Base-by-base conservation (phyloP, 257 asterid genomes). In the Cordia subcordata region DNA sequence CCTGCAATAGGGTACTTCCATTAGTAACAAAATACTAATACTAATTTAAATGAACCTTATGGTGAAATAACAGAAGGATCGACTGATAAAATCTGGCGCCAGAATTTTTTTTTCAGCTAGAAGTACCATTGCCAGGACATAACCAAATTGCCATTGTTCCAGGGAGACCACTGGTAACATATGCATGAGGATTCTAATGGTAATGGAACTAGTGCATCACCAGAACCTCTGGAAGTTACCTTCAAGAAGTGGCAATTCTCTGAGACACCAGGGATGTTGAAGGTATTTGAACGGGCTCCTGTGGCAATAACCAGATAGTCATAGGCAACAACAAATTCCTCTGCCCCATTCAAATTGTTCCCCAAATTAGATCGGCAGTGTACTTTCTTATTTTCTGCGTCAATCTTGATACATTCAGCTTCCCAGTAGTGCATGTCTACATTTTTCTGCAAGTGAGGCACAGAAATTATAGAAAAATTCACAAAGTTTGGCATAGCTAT, bases 221-320 rank as follows among this genome's bases (percentile, higher is more conserved):
- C 35, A 40, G 52, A 22, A 42, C 53, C n/a, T 32, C 23, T 15
- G 62, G 57, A 56, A 65, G 51, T 74, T 70, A 86, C 96, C 95
- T 92, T 92, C 77, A 92, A 72, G 85, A 92, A 92, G 70, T 72
- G 90, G 55, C 95, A 86, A 75, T 92, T 75, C 74, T 92, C 96
- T 10, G 86, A 94, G 58, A 92, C 96, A 44, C 99, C 99, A 66
- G 99, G 99, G 72, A 86, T 86, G 78, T 88, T 92, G 58, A 92
- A 92, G 53, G 99, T 92, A 71, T 84, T 92, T 71, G 90, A 55
- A 51, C 96, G 99, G 46, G 99, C 99, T 47, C 99, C 99, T 40
- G 79, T 42, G 14, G 87, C 69, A 69, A 92, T 74, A 65, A 92
- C 91, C 32, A 92, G 99, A 77, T 92, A 88, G 85, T 92, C 99